These are phyloP conservation scores for Linderniella brevidens DNA, from an alignment of 257 asterid genomes.

Conservation along the genomic window DNA sequence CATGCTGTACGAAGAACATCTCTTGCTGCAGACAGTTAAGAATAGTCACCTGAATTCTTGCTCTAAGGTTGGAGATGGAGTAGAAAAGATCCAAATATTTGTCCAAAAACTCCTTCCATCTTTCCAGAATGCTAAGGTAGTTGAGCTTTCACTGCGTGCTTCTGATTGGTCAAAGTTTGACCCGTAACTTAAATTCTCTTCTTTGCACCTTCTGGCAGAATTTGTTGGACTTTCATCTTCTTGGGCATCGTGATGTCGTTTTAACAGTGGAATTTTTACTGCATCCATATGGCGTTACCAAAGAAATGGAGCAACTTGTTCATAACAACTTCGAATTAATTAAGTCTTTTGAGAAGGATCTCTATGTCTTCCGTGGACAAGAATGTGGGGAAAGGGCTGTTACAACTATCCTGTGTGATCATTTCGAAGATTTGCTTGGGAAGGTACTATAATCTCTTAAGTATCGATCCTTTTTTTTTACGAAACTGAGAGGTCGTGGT, in stretches of 20 bases:
- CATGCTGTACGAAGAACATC: slow-evolving; percentile 40
- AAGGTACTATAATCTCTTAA: slow-evolving; percentile 26
- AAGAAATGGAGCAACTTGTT: slow-evolving; percentile 56
- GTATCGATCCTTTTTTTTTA: background rate
- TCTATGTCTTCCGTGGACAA: slow-evolving; percentile 23
- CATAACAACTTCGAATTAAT: slow-evolving; percentile 38
- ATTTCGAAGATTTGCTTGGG: slow-evolving; percentile 32
- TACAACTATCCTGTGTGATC: slow-evolving; percentile 32
- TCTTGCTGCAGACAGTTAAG: slow-evolving; percentile 42
- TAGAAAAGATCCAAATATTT: slow-evolving; percentile 26
- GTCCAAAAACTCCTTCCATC: slow-evolving; percentile 33
- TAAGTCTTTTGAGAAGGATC: slow-evolving; percentile 25
- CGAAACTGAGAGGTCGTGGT: background rate
- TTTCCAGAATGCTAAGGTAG: slow-evolving; percentile 67
- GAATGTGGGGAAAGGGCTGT: slow-evolving; percentile 27
- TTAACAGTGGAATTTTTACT: slow-evolving; percentile 19
- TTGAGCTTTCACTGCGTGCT: background rate
- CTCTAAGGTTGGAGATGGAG: slow-evolving; percentile 30
- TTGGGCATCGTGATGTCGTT: slow-evolving; percentile 33
- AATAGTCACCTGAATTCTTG: slow-evolving; percentile 51
- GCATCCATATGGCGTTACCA: slow-evolving; percentile 59
- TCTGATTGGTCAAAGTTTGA: slow-evolving; percentile 4
- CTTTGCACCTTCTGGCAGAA: slow-evolving; percentile 26
- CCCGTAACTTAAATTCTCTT: slow-evolving; percentile 8
- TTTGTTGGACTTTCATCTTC: slow-evolving; percentile 49